phyloP scores from a whole-genome alignment of 306 rosid genomes.

The Acacia melanoxylon region DNA sequence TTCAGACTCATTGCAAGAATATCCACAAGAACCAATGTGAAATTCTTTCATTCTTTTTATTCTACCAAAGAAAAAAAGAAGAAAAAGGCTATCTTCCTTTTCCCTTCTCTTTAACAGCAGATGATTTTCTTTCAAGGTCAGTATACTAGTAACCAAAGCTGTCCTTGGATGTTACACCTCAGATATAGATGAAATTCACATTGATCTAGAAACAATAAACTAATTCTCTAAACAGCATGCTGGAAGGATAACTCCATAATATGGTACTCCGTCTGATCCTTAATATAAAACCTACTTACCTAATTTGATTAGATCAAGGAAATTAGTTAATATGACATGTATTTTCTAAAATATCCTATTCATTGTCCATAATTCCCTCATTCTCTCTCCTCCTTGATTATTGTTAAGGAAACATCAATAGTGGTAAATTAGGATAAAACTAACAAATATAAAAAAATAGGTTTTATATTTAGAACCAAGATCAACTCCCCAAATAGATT shows the following conservation, averaged over 20 bases:
- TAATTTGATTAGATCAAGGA: too few relatives aligned
- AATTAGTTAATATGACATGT: too few relatives aligned
- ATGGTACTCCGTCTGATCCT: not conserved
- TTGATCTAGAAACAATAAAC: not conserved
- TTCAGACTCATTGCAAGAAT: constrained; percentile 20
- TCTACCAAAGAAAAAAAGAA: not conserved
- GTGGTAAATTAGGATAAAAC: too few relatives aligned
- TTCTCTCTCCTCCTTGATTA: too few relatives aligned
- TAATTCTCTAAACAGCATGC: constrained; percentile 6
- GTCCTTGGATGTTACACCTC: not conserved
- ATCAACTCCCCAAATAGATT: too few relatives aligned
- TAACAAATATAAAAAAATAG: too few relatives aligned
- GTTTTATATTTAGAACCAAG: too few relatives aligned
- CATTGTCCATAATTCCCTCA: too few relatives aligned
- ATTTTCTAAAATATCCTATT: too few relatives aligned
- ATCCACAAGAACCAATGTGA: not conserved
- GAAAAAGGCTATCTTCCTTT: not conserved
- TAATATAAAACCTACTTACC: too few relatives aligned
- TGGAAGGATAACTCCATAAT: constrained; percentile 12
- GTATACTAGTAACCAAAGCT: not conserved
- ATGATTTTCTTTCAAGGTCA: not conserved
- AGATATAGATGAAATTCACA: constrained; percentile 8
- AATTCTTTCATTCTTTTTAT: not conserved
- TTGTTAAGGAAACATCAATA: too few relatives aligned
- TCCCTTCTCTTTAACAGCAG: constrained; percentile 6